Evolutionary conservation across 441 rosid genomes (phyloP).

Genomic region (Raphanus hybrid): DNA sequence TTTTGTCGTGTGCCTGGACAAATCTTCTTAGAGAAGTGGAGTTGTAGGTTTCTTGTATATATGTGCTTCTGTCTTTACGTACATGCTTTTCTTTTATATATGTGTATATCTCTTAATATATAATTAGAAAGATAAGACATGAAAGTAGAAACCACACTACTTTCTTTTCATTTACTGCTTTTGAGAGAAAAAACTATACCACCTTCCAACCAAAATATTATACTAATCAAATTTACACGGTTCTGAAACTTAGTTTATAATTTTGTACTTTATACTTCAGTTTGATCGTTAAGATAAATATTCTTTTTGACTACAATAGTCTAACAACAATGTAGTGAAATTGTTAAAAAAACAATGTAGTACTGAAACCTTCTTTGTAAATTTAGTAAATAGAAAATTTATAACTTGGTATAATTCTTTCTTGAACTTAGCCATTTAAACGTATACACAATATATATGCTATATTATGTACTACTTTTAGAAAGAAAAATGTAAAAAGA

Average conservation of each 20-base stretch:
- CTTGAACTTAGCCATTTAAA: slow-evolving; percentile 8
- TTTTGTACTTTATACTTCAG: background rate
- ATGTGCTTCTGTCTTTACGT: slow-evolving; percentile 42
- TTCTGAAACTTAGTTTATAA: slow-evolving; percentile 1
- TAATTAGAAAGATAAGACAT: slow-evolving; percentile 14
- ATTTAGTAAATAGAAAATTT: background rate
- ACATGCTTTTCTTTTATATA: slow-evolving; percentile 20
- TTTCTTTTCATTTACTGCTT: slow-evolving; percentile 19
- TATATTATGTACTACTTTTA: slow-evolving; percentile 3
- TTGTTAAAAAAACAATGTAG: no score
- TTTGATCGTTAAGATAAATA: background rate
- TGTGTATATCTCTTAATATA: slow-evolving; percentile 15
- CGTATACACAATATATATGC: slow-evolving; percentile 7
- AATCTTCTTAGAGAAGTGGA: slow-evolving; percentile 49
- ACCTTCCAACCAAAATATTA: background rate
- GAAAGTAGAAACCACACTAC: slow-evolving; percentile 8
- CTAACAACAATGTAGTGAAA: background rate
- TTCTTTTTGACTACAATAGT: background rate
- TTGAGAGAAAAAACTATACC: background rate
- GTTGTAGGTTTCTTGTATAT: slow-evolving; percentile 37
- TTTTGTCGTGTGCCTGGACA: slow-evolving; percentile 40
- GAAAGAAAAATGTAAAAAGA: background rate
- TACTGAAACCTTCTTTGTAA: background rate
- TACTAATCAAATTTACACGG: background rate
- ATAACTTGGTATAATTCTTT: background rate